Evolutionary conservation across 495 filamentous ascomycete genomes (phyloP).

Genomic region (Penicillium mononematosum): DNA sequence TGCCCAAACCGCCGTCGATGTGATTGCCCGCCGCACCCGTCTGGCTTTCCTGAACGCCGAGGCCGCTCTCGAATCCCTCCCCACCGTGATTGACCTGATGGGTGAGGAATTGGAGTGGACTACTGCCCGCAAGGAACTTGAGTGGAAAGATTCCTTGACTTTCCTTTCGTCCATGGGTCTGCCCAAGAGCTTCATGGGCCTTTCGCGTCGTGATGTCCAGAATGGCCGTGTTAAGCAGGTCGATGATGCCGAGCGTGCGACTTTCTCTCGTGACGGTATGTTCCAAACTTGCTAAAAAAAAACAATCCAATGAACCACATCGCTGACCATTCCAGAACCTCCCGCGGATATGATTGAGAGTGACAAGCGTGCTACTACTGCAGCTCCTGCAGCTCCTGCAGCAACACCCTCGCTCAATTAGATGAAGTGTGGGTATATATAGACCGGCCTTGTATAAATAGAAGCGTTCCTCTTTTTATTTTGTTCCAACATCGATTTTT

Average conservation of each 20-base stretch:
- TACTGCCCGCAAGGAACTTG: conserved; percentile 65
- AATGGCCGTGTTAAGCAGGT: conserved; percentile 68
- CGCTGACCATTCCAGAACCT: conserved; percentile 49
- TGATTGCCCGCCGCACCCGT: conserved; percentile 82
- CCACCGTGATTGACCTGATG: conserved; percentile 91
- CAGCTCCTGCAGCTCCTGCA: conserved; percentile 30
- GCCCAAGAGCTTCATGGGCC: conserved; percentile 67
- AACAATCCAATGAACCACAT: not conserved
- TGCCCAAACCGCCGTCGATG: conserved; percentile 89
- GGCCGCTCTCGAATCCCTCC: conserved; percentile 88
- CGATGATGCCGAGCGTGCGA: conserved; percentile 65
- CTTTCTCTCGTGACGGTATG: conserved; percentile 74
- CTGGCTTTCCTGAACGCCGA: conserved; percentile 95
- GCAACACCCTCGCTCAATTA: conserved; percentile 45
- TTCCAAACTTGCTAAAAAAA: conserved; percentile 1
- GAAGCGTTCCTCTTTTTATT: conserved; percentile 22
- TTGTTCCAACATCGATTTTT: not conserved
- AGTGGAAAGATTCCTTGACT: conserved; percentile 79
- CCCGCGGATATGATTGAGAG: conserved; percentile 56
- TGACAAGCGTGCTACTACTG: conserved; percentile 34
- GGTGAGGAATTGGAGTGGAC: conserved; percentile 83
- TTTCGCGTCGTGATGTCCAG: conserved; percentile 76
- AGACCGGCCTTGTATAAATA: conserved; percentile 40
- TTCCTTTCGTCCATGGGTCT: conserved; percentile 88
- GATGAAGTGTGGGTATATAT: conserved; percentile 38